Evolutionary conservation across 768 basidiomycete species (phyloP).

Genomic region (Mycena indigotica): DNA sequence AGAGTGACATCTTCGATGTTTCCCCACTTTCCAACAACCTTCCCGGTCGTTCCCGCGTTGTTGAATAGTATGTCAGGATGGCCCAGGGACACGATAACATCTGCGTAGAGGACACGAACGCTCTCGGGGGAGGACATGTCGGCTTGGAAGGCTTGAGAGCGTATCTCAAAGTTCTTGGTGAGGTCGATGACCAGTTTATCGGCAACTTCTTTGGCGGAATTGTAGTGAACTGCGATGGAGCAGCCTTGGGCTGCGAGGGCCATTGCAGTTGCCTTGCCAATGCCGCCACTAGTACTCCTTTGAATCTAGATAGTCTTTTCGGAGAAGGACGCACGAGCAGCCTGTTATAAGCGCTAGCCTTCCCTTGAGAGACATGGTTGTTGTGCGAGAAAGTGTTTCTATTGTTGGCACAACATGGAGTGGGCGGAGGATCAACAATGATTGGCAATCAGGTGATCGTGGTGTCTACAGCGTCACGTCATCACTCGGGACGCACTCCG

Average conservation of each 20-base stretch:
- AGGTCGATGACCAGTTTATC: slow-evolving; percentile 43
- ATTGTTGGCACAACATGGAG: no score
- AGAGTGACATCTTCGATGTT: slow-evolving; percentile 38
- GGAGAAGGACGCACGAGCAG: slow-evolving; percentile 33
- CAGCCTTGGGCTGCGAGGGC: slow-evolving; percentile 47
- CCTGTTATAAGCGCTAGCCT: slow-evolving; percentile 41
- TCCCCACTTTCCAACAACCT: slow-evolving; percentile 44
- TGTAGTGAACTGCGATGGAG: slow-evolving; percentile 55
- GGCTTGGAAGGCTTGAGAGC: slow-evolving; percentile 48
- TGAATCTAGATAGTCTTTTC: no score
- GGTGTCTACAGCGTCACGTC: no score
- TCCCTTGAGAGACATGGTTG: slow-evolving; percentile 25
- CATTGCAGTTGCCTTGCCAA: slow-evolving; percentile 52
- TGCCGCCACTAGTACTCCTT: slow-evolving; percentile 55
- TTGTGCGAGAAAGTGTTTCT: background rate
- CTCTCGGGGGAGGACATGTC: slow-evolving; percentile 49
- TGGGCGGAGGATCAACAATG: no score
- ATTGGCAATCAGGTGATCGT: no score
- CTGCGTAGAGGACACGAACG: slow-evolving; percentile 44
- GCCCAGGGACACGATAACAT: slow-evolving; percentile 46
- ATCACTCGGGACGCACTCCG: no score
- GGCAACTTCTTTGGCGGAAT: slow-evolving; percentile 40
- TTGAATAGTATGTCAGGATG: slow-evolving; percentile 55
- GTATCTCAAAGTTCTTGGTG: slow-evolving; percentile 32
- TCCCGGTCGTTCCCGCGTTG: slow-evolving; percentile 49